Evolutionary conservation across 129 eudicot species (phyloP).

Genomic region (Chrysanthemum lavandulifolium): DNA sequence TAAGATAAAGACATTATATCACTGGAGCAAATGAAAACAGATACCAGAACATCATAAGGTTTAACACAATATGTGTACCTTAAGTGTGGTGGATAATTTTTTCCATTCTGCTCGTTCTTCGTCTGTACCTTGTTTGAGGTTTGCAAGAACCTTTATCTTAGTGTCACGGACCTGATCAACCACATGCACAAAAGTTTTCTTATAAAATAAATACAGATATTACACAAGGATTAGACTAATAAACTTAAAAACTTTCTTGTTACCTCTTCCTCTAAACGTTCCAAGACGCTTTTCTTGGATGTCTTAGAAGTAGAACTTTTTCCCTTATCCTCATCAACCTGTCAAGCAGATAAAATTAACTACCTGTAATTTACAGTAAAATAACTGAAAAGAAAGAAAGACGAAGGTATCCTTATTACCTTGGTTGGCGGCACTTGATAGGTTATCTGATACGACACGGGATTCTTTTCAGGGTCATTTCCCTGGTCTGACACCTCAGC

Average conservation of each 20-base stretch:
- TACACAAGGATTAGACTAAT: neutral
- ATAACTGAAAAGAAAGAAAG: constrained; percentile 11
- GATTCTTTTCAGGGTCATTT: constrained; percentile 66
- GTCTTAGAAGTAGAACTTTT: constrained; percentile 43
- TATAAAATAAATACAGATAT: constrained; percentile 6
- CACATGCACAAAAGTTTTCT: constrained; percentile 20
- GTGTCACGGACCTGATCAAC: constrained; percentile 72
- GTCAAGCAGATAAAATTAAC: constrained; percentile 30
- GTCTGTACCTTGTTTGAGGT: constrained; percentile 62
- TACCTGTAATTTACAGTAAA: neutral
- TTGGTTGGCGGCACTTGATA: constrained; percentile 82
- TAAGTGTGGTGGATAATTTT: constrained; percentile 61
- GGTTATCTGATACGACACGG: constrained; percentile 77
- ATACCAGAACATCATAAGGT: neutral
- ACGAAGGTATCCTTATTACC: constrained; percentile 35
- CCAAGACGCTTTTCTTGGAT: constrained; percentile 55
- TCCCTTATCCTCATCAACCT: constrained; percentile 83
- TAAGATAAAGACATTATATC: constrained; percentile 3
- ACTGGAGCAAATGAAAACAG: neutral
- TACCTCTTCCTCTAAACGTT: constrained; percentile 85
- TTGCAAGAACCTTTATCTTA: constrained; percentile 82
- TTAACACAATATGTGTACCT: constrained; percentile 41
- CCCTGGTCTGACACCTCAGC: constrained; percentile 49
- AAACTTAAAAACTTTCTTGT: neutral
- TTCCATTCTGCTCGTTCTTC: constrained; percentile 82